Percentiles rank a stretch among this genome's conserved stretches.
phyloP scores from a whole-genome alignment of 2,329 filamentous ascomycete species.

The Juglanconis juglandina region DNA sequence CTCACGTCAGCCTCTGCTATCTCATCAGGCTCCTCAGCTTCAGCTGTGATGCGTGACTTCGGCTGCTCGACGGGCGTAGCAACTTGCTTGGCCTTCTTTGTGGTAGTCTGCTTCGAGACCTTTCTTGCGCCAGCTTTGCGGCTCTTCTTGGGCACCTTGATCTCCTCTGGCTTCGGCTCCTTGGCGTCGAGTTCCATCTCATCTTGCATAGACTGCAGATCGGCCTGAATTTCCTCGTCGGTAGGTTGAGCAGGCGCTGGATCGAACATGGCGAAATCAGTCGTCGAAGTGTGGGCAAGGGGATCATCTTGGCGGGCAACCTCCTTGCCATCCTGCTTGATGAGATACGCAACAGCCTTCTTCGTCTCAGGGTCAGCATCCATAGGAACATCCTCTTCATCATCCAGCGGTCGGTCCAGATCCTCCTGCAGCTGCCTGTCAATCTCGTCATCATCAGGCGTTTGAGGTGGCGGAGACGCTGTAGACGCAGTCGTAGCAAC shows the following conservation, averaged over 20 bases:
- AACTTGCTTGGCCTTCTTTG: constrained; percentile 42
- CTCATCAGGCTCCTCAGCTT: constrained; percentile 25
- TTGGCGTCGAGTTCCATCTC: constrained; percentile 43
- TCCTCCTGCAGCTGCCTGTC: constrained; percentile 65
- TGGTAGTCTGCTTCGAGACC: constrained; percentile 43
- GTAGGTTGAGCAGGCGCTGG: constrained; percentile 41
- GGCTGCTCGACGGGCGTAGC: constrained; percentile 14
- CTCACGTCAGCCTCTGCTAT: constrained; percentile 37
- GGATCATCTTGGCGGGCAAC: constrained; percentile 13
- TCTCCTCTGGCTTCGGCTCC: constrained; percentile 22
- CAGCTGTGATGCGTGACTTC: constrained; percentile 18
- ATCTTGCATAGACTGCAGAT: constrained; percentile 45
- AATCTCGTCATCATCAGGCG: constrained; percentile 62
- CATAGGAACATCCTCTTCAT: constrained; percentile 45
- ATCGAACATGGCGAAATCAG: constrained; percentile 52
- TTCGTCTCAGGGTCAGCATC: constrained; percentile 45
- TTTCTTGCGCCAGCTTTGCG: constrained; percentile 51
- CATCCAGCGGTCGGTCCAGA: constrained; percentile 53
- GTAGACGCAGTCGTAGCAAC: constrained; percentile 43
- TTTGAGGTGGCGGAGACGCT: constrained; percentile 34
- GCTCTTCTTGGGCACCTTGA: constrained; percentile 51
- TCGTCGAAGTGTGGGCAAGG: constrained; percentile 25
- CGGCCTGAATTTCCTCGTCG: constrained; percentile 49
- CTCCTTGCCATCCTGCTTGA: constrained; percentile 26
- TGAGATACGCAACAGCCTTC: constrained; percentile 26